Percentiles rank a stretch among this genome's conserved stretches.
Evolutionary conservation across 1,139 yeast genomes (phyloP).

Genomic region (Protomyces pachydermus): DNA sequence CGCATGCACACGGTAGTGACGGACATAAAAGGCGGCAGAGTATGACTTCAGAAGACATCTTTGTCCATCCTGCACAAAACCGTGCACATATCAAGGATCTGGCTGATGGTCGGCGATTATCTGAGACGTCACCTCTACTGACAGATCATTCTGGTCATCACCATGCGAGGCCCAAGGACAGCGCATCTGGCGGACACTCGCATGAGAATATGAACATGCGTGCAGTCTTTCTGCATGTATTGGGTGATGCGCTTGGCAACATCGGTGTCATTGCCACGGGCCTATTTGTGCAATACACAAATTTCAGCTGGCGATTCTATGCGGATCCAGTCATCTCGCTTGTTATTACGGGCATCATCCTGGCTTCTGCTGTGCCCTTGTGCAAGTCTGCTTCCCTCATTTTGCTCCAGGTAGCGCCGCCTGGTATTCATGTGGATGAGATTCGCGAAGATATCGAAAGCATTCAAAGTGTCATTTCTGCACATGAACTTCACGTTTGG

Average conservation of each 20-base stretch:
- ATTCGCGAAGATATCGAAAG: conserved; percentile 61
- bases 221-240: conserved; percentile 89
- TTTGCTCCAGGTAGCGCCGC: conserved; percentile 87
- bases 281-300: conserved; percentile 86
- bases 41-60: conserved; percentile 27
- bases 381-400: conserved; percentile 84
- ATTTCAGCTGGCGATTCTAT: conserved; percentile 79
- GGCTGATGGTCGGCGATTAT: conserved; percentile 8
- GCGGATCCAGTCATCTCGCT: conserved; percentile 83
- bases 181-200: conserved; percentile 41
- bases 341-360: conserved; percentile 78
- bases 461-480: conserved; percentile 65
- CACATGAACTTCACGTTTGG: conserved; percentile 97
- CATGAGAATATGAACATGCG: conserved; percentile 64
- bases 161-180: conserved; percentile 28
- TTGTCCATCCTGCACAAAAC: conserved; percentile 28
- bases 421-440: conserved; percentile 66
- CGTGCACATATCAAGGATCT: conserved; percentile 21
- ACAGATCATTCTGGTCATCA: conserved; percentile 31
- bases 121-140: conserved; percentile 42
- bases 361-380: conserved; percentile 84
- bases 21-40: conserved; percentile 28
- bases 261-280: conserved; percentile 90
- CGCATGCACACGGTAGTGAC: neutral
- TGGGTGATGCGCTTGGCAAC: conserved; percentile 95